Percentiles rank a stretch among this genome's conserved stretches.
These are phyloP conservation scores for Arabis alpina DNA, from an alignment of 345 rosid species.

Conservation along the genomic window DNA sequence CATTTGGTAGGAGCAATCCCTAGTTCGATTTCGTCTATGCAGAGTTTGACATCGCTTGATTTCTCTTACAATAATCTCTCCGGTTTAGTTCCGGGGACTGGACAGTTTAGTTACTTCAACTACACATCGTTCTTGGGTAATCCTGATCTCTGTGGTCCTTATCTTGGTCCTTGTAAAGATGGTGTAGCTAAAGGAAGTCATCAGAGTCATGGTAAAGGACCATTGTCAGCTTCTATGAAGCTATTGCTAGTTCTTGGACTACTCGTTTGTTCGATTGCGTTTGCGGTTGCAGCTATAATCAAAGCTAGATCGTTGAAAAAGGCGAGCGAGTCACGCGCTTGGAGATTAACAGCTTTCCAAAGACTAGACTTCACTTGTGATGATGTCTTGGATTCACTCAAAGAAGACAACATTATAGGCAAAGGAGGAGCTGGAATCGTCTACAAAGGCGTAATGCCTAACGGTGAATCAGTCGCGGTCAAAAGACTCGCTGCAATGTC, in stretches of 20 bases:
- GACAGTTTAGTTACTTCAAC: constrained; percentile 90
- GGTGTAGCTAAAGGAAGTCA: constrained; percentile 57
- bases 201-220: constrained; percentile 61
- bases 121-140: constrained; percentile 88
- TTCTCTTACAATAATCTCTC: constrained; percentile 89
- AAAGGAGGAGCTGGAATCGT: constrained; percentile 97
- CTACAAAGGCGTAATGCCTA: constrained; percentile 79
- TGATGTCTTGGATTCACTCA: constrained; percentile 78
- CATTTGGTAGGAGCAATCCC: constrained; percentile 77
- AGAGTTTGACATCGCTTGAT: constrained; percentile 90
- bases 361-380: constrained; percentile 85
- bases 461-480: constrained; percentile 79
- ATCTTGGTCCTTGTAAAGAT: constrained; percentile 77
- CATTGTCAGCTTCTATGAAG: constrained; percentile 80
- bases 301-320: constrained; percentile 83
- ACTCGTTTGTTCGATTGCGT: constrained; percentile 81
- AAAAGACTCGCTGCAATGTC: constrained; percentile 80
- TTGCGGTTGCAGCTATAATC: constrained; percentile 80
- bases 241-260: constrained; percentile 77
- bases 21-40: constrained; percentile 74
- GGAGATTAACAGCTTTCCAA: constrained; percentile 97
- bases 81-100: constrained; percentile 87
- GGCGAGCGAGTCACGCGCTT: constrained; percentile 81
- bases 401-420: constrained; percentile 90
- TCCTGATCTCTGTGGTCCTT: constrained; percentile 83